These are phyloP conservation scores for Lachnellula arida DNA, from an alignment of 2,329 filamentous ascomycete species.

Conservation along the genomic window DNA sequence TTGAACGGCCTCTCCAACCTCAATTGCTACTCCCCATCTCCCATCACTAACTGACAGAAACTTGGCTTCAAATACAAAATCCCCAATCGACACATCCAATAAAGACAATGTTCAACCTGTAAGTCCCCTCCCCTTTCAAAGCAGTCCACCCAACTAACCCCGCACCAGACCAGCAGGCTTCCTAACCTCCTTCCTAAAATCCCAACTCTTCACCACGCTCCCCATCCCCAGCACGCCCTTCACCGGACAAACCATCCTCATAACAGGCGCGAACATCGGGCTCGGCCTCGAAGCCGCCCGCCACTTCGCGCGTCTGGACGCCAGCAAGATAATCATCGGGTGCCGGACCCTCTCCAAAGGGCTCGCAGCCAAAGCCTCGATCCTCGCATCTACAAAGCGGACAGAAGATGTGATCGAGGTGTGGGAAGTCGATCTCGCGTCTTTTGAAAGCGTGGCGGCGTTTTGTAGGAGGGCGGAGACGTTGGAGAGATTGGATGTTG, in stretches of 20 bases:
- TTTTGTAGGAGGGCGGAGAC: slow-evolving; percentile 38
- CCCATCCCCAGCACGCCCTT: slow-evolving; percentile 21
- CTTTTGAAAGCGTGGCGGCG: slow-evolving; percentile 41
- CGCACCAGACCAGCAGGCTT: slow-evolving; percentile 20
- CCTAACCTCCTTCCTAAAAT: slow-evolving; percentile 23
- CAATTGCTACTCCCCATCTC: background rate
- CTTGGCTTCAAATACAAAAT: background rate
- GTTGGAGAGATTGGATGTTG: slow-evolving; percentile 41
- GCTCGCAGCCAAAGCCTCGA: slow-evolving; percentile 14
- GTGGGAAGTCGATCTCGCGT: slow-evolving; percentile 46
- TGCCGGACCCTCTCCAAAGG: slow-evolving; percentile 19
- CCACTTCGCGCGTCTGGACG: slow-evolving; percentile 32
- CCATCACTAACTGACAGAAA: background rate
- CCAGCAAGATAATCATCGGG: slow-evolving; percentile 28
- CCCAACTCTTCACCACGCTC: slow-evolving; percentile 23
- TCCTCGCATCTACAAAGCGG: slow-evolving; percentile 10
- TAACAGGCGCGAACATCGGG: slow-evolving; percentile 47
- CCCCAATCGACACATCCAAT: background rate
- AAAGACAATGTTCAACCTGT: slow-evolving; percentile 5
- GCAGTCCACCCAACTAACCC: background rate
- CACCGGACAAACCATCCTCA: slow-evolving; percentile 35
- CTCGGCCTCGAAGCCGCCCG: slow-evolving; percentile 43
- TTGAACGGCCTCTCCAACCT: background rate
- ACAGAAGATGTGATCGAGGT: slow-evolving; percentile 33
- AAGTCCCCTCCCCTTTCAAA: background rate